Evolutionary conservation across 2,329 filamentous ascomycete genomes (phyloP).

Genomic region (Metarhizium robertsii): DNA sequence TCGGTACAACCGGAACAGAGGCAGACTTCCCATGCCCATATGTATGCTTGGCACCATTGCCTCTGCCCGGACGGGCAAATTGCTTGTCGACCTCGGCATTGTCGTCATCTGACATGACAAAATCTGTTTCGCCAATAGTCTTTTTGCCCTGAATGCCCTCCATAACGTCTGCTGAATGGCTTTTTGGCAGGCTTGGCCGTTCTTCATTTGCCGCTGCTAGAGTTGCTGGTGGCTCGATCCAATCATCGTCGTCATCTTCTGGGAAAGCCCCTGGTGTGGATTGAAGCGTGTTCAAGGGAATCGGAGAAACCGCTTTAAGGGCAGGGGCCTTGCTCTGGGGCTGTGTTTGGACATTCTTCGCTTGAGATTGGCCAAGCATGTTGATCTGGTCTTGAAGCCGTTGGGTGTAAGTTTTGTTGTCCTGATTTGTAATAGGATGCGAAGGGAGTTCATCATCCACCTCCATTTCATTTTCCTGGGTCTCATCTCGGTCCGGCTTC

Average conservation of each 20-base stretch:
- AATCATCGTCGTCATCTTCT: conserved; percentile 51
- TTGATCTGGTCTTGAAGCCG: conserved; percentile 88
- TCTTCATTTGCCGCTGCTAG: conserved; percentile 18
- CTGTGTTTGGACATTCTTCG: conserved; percentile 30
- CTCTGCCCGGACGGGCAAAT: neutral
- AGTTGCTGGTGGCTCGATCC: conserved; percentile 46
- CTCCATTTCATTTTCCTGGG: conserved; percentile 46
- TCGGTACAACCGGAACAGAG: conserved; percentile 48
- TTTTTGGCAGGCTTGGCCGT: conserved; percentile 48
- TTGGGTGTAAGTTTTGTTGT: conserved; percentile 79
- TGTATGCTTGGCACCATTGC: conserved; percentile 7
- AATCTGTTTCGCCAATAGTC: conserved; percentile 35
- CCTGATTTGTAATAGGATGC: conserved; percentile 31
- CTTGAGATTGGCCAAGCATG: conserved; percentile 51
- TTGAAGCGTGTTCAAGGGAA: conserved; percentile 20
- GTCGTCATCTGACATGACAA: conserved; percentile 7
- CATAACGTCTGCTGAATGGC: conserved; percentile 52
- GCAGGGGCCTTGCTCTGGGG: conserved; percentile 23
- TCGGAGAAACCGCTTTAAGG: conserved; percentile 18
- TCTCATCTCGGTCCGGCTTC: conserved; percentile 33
- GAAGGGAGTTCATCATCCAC: conserved; percentile 30
- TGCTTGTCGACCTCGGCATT: neutral
- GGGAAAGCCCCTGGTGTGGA: conserved; percentile 53
- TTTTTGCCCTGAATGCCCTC: conserved; percentile 42
- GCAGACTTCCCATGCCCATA: conserved; percentile 46